Conservation (phyloP, 108 stramenopile genomes). For the Fragilaria crotonensis region DNA sequence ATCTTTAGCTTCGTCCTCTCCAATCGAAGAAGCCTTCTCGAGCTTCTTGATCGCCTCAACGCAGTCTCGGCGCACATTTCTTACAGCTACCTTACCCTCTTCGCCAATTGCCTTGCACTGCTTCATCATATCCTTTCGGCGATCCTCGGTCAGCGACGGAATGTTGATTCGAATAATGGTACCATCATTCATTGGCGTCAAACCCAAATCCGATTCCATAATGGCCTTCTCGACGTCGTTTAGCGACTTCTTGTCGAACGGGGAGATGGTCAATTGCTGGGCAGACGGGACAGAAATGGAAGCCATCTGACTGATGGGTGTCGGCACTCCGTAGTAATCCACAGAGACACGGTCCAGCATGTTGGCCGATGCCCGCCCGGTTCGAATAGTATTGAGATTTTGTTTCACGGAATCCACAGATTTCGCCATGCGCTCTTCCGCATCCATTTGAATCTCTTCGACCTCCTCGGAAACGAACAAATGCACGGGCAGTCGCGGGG, state of each 20-base stretch:
- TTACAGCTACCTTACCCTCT: conserved; percentile 88
- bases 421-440: conserved; percentile 84
- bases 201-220: conserved; percentile 78
- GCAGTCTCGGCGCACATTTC: conserved; percentile 85
- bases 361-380: conserved; percentile 80
- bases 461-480: conserved; percentile 20
- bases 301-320: conserved; percentile 90
- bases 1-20: conserved; percentile 81
- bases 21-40: conserved; percentile 80
- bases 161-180: conserved; percentile 88
- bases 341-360: conserved; percentile 89
- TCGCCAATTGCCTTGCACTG: conserved; percentile 89
- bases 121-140: conserved; percentile 92
- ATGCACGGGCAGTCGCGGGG: background rate
- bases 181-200: conserved; percentile 90
- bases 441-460: conserved; percentile 44
- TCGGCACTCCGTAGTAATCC: conserved; percentile 87
- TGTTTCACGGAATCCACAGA: conserved; percentile 59
- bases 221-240: conserved; percentile 84
- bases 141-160: conserved; percentile 88
- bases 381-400: conserved; percentile 81
- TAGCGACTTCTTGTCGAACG: conserved; percentile 78
- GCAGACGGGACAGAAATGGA: conserved; percentile 78
- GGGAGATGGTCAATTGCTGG: conserved; percentile 78
- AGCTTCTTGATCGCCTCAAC: conserved; percentile 88